Percentiles rank a stretch among this genome's conserved stretches.
Evolutionary conservation across 192 early-diverging fungal genomes (phyloP).

Genomic region (Coemansia sp.): DNA sequence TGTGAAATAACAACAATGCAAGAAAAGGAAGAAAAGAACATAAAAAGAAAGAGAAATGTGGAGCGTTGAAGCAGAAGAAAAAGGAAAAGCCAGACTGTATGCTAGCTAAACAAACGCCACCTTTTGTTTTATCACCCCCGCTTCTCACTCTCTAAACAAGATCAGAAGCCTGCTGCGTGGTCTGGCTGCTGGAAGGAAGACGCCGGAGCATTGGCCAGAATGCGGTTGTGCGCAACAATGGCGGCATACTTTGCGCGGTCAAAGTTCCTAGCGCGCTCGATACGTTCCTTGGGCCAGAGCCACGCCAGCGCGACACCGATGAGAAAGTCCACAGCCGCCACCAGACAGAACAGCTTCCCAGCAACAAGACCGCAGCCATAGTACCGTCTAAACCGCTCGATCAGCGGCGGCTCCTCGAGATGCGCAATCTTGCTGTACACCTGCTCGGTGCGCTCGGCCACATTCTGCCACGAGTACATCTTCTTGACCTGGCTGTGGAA

Average conservation of each 20-base stretch:
- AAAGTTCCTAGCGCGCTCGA: conserved; percentile 75
- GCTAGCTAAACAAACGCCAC: not conserved
- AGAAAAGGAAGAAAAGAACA: conserved; percentile 12
- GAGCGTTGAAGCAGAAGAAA: not conserved
- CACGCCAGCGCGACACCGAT: conserved; percentile 81
- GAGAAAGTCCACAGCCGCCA: conserved; percentile 85
- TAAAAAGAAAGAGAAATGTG: not conserved
- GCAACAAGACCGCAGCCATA: conserved; percentile 89
- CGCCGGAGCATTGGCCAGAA: not conserved
- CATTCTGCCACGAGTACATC: conserved; percentile 98
- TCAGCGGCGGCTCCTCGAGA: conserved; percentile 66
- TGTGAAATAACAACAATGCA: not conserved
- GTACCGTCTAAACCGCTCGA: conserved; percentile 79
- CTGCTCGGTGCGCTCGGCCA: conserved; percentile 85
- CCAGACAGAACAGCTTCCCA: conserved; percentile 88
- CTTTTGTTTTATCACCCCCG: no score
- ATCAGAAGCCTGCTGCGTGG: not conserved
- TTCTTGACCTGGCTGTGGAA: conserved; percentile 83
- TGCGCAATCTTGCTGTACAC: conserved; percentile 80
- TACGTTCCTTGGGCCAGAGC: conserved; percentile 69
- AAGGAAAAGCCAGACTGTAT: not conserved
- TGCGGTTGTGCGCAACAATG: conserved; percentile 17
- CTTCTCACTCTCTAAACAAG: no score
- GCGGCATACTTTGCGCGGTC: conserved; percentile 20
- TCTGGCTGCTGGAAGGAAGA: not conserved